A percentile compares a stretch with the other conserved stretches of the same genome.
Evolutionary conservation across 2,329 filamentous ascomycete species (phyloP).

Genomic region (Amylocarpus encephaloides): DNA sequence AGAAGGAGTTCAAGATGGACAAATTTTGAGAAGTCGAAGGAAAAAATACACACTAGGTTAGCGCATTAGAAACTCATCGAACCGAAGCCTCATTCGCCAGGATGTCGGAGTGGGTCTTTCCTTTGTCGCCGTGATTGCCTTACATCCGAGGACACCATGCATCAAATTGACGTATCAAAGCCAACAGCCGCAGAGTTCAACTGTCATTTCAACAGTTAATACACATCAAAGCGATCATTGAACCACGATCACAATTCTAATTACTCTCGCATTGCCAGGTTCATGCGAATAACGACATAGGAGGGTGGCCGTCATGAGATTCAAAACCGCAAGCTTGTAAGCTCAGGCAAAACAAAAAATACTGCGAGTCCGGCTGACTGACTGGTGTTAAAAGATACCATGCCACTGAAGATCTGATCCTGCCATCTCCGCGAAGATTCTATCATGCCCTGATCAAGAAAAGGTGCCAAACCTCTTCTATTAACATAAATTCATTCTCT

Average conservation of each 20-base stretch:
- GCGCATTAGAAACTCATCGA: constrained; percentile 5
- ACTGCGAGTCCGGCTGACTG: not conserved
- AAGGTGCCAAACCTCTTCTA: constrained; percentile 43
- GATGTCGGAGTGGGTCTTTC: not conserved
- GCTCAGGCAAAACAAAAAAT: too few relatives aligned
- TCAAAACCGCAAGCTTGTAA: not conserved
- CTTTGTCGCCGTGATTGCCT: not conserved
- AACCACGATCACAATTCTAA: not conserved
- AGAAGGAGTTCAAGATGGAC: constrained; percentile 1
- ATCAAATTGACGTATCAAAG: too few relatives aligned
- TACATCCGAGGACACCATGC: too few relatives aligned
- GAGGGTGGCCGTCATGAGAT: too few relatives aligned
- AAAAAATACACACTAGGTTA: constrained; percentile 2
- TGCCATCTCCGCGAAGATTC: constrained; percentile 54
- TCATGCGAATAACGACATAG: not conserved
- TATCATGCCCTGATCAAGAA: constrained; percentile 62
- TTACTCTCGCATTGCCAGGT: not conserved
- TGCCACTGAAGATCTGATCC: constrained; percentile 60
- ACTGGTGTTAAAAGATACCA: constrained; percentile 44
- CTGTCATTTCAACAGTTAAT: too few relatives aligned
- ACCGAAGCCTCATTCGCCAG: not conserved
- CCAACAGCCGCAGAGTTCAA: not conserved
- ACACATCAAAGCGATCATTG: too few relatives aligned
- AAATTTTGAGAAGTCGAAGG: not conserved
- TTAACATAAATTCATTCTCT: not conserved